Base-by-base conservation (phyloP, 495 filamentous ascomycete genomes). In the Xylaria intraflava region DNA sequence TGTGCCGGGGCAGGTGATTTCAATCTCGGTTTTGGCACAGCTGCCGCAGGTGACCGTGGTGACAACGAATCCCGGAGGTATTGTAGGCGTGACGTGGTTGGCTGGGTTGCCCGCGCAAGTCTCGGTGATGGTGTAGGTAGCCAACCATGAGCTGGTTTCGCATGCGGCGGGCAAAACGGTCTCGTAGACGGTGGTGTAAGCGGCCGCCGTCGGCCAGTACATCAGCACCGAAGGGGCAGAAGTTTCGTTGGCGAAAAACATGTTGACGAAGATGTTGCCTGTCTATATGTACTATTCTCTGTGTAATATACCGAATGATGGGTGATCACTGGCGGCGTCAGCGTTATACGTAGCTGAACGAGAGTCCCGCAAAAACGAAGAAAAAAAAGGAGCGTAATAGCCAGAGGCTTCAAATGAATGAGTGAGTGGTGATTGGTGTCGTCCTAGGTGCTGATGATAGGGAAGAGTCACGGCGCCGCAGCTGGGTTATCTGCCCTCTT, bases 101-200 rank as follows among this genome's bases (percentile, higher is more conserved):
- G 46, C 38, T 31, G 58, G 57, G 39, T 66, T 57, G 41, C 64
- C 72, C 22, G 64, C 53, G 57, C 68, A 70, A 27, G 59, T 71
- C 51, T 74, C 68, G 5, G 61, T 68, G 59, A 77, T 51, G 22
- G 75, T 79, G 62, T 79, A 79, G 4, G 71, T 74, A 23, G 70
- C 66, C 35, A 65, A 50, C 61, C 66, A 69, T 22, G 58, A 50
- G 50, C 67, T 65, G 5, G 72, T 76, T 40, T 68, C 55, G 59
- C 70, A 73, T 19, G 74, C 61, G 0, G 74, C 67, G 7, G 60
- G 58, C 42, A 67, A 61, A 36, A 61, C 58, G 26, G 72, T 72
- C 49, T 67, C 67, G 59, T 78, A 77, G 46, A 70, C 54, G 6
- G 71, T 76, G 11, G 73, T 75, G 46, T 63, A 69, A 4, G 35